A percentile compares a stretch with the other conserved stretches of the same genome.
phyloP scores from a whole-genome alignment of 331 rosid genomes.

The Cydonia oblonga region DNA sequence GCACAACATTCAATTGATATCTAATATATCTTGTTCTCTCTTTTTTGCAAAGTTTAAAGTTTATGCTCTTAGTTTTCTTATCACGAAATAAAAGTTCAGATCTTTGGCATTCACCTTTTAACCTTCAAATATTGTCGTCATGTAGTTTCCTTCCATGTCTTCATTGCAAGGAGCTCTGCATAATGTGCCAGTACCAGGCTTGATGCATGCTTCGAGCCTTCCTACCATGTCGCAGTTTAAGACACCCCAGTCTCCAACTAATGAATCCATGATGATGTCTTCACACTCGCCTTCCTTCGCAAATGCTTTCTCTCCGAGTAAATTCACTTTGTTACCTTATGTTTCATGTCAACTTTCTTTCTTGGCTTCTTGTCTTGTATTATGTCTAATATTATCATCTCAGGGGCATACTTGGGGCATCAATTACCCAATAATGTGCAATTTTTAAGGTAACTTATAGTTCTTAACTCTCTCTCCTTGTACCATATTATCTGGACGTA shows the following conservation, averaged over 20 bases:
- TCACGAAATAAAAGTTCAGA: background rate
- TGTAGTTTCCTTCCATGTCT: slow-evolving; percentile 35
- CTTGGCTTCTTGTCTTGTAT: slow-evolving; percentile 1
- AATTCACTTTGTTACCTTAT: slow-evolving; percentile 7
- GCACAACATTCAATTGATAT: slow-evolving; percentile 13
- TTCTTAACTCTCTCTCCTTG: background rate
- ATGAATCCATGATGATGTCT: slow-evolving; percentile 21
- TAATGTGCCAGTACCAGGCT: slow-evolving; percentile 19
- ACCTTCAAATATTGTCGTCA: slow-evolving; percentile 1
- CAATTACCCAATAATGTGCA: slow-evolving; percentile 23
- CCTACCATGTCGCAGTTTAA: slow-evolving; percentile 18
- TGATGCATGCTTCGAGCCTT: slow-evolving; percentile 32
- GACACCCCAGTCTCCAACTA: slow-evolving; percentile 26
- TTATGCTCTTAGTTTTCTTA: background rate
- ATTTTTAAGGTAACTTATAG: slow-evolving; percentile 25
- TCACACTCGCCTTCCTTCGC: slow-evolving; percentile 13
- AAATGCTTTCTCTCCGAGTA: slow-evolving; percentile 33
- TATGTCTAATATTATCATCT: slow-evolving; percentile 10
- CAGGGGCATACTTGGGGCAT: slow-evolving; percentile 36
- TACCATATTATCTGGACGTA: background rate
- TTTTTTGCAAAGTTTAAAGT: background rate
- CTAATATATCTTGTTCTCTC: background rate
- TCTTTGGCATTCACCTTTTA: background rate
- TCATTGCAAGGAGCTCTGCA: slow-evolving; percentile 26
- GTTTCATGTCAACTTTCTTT: slow-evolving; percentile 4